These are phyloP conservation scores for Jacaranda mimosifolia DNA, from an alignment of 257 asterid genomes.

Conservation along the genomic window DNA sequence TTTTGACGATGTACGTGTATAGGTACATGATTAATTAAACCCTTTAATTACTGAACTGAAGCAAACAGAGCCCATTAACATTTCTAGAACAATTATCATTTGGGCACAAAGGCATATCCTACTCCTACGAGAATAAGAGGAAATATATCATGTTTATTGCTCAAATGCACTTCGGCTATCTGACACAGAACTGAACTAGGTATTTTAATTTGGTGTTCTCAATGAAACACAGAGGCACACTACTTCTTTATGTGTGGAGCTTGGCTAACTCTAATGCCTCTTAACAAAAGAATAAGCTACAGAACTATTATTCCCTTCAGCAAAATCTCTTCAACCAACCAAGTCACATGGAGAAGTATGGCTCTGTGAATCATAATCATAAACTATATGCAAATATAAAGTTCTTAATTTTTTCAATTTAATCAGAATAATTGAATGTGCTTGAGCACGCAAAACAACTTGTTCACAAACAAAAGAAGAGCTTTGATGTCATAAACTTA, in stretches of 20 bases:
- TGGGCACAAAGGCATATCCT: not conserved
- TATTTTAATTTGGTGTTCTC: not conserved
- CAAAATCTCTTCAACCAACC: constrained; percentile 2
- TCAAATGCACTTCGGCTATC: not conserved
- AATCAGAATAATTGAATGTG: not conserved
- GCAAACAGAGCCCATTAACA: too few relatives aligned
- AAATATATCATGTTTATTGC: not conserved
- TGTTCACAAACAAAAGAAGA: not conserved
- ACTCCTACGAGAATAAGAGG: not conserved
- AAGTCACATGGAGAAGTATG: not conserved
- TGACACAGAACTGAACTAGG: not conserved
- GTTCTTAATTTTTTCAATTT: not conserved
- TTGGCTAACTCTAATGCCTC: too few relatives aligned
- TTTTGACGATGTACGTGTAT: not conserved
- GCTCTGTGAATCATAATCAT: not conserved
- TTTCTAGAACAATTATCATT: not conserved
- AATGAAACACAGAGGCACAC: not conserved
- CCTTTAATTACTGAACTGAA: too few relatives aligned
- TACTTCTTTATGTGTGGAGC: not conserved
- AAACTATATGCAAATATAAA: not conserved
- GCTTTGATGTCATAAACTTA: not conserved
- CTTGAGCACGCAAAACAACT: not conserved
- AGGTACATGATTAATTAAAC: not conserved
- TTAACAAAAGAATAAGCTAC: not conserved
- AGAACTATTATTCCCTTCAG: not conserved